These are phyloP conservation scores for Aspergillus ustus DNA, from an alignment of 2,329 filamentous ascomycete species.

Conservation along the genomic window DNA sequence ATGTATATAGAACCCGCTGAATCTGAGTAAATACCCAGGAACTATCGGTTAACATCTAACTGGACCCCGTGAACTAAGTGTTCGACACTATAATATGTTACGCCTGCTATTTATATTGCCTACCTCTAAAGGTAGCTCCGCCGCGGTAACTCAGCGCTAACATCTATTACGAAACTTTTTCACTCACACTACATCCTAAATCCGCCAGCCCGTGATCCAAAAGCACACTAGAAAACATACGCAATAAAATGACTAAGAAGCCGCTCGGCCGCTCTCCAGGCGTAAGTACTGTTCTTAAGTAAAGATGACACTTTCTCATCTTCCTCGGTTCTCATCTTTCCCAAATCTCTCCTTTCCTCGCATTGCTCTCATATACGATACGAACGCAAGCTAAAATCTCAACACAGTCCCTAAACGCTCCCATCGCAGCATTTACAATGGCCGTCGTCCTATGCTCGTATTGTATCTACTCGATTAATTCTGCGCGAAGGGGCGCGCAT, in stretches of 20 bases:
- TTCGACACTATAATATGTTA: too few species aligned
- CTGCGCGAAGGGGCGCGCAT: slow-evolving; percentile 66
- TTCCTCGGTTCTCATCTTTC: background rate
- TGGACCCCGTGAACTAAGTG: background rate
- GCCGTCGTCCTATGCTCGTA: slow-evolving; percentile 64
- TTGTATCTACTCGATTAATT: slow-evolving; percentile 66
- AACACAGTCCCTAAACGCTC: slow-evolving; percentile 58
- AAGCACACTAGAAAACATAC: background rate
- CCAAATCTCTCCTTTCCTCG: background rate
- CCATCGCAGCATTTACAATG: slow-evolving; percentile 67
- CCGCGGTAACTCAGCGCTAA: background rate
- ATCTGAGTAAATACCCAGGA: background rate
- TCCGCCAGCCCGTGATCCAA: background rate
- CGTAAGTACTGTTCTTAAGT: slow-evolving; percentile 19
- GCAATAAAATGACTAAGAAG: slow-evolving; percentile 23
- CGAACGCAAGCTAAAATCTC: slow-evolving; percentile 6
- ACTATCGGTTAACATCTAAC: background rate
- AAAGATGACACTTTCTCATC: background rate
- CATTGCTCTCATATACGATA: background rate
- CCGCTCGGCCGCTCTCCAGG: slow-evolving; percentile 27
- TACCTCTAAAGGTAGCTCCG: background rate
- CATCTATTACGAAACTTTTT: background rate
- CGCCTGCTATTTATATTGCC: background rate
- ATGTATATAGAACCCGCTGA: slow-evolving; percentile 11
- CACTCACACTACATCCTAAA: background rate